Evolutionary conservation across 352 stramenopile species (phyloP), one percentile per base, ranked within the genome.

Genomic region (Globisporangium spinosum): DNA sequence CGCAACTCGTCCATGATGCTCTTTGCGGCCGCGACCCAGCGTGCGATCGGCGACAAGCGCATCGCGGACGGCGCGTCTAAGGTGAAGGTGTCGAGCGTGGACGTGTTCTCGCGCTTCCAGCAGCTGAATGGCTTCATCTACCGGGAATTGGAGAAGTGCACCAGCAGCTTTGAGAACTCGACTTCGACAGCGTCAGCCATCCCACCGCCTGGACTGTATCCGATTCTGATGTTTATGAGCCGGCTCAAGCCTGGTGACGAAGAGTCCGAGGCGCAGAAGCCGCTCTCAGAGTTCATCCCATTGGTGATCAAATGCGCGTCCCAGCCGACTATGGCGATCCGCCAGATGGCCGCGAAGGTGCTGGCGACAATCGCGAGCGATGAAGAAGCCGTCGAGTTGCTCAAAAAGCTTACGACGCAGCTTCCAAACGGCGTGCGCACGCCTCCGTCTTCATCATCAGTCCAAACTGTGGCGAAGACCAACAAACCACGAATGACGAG

Each of bases 1-100:
- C 87, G 91, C 29, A 97, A 97, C 76, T 97, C 89, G 43, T 83
- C 88, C 1, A 97, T 97, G 89, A 97, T 97, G 91, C 82, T 97
- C 49, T 97, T 97, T 57, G 83, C 88, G 2, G 89, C 89, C 0
- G 78, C 84, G 2, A 90, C 85, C 1, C 87, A 94, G 68, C 83
- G 89, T 55, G 87, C 83, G 23, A 82, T 96, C 51, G 87, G 85
- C 55, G 87, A 95, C 66, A 94, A 96, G 65, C 84, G 89, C 34
- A 87, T 94, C 65, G 87, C 87, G 12, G 89, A 95, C 58, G 85
- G 85, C 25, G 79, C 79, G 29, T 85, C 77, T 7, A 62, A 70
- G n/a, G 69, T 83, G 64, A 85, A 88, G 51, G 78, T 95, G n/a
- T 68, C 85, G 15, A 87, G 82, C 51, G 70, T 75, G 20, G 84